Base-by-base conservation (phyloP, 2,329 filamentous ascomycete species). In the Bisporella sp. region DNA sequence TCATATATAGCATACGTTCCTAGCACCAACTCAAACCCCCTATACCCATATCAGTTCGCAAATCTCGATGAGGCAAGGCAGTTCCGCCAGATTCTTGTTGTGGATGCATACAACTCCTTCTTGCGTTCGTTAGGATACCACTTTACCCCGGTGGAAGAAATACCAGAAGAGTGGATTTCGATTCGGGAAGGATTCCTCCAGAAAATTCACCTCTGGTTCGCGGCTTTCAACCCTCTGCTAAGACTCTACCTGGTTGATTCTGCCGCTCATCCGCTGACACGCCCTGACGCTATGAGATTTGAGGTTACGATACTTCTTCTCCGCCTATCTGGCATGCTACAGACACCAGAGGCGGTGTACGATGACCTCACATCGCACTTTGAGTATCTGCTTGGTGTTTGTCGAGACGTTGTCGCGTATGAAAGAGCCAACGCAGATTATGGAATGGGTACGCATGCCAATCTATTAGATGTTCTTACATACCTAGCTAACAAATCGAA, bases 1-100 rank as follows among this genome's bases (percentile, higher is more conserved):
- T 82, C 82, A 55, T 79, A 82, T 58, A 76, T 82, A 29, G 30
- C 31, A 13, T 45, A 5, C 35, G 42, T 42, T 47, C 43, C 33
- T 41, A 31, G 30, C 31, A 31, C 12, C 37, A 46, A 21, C 43
- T 37, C 35, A n/a, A 47, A 44, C 37, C 35, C 11, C 28, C 35
- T 30, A 39, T 50, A 2, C 47, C 50, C 3, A 32, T 42, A 31
- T 21, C 8, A 5, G 75, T 78, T 78, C 39, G 81, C 31, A 11
- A 21, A 29, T 31, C 50, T 59, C 51, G 60, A 68, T 43, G 61
- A 68, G 53, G 56, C 58, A 12, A 44, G 39, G 6, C 40, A 41
- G 12, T 46, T 49, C 11, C 32, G 50, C 12, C 30, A 50, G 67
- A 5, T 54, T 5, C 31, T 62, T 8, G 31, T 64, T 12, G 72